Evolutionary conservation across 805 yeast species (phyloP), one percentile per base, ranked within the genome.

Genomic region (Scheffersomyces amazonensis): DNA sequence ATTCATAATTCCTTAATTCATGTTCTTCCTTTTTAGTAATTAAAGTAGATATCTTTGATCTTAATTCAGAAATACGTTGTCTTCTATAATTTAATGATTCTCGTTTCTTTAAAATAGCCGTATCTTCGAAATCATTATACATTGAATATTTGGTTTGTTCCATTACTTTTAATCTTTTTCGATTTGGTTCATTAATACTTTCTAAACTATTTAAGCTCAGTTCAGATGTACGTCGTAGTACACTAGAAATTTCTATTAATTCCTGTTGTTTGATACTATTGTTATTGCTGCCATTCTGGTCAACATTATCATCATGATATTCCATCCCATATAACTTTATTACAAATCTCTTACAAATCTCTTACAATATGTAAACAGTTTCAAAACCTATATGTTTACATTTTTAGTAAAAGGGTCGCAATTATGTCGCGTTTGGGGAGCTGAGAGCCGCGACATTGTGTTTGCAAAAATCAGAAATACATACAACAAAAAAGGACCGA

Each of bases 1-100:
- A 50, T 40, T 49, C 64, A 46, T 43, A 60, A 35, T 54, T 60
- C 21, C 65, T 65, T 18, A 69, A 45, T 32, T 69, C 75, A 21
- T 60, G 50, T 17, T 59, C 58, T 7, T 65, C 66, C 23, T 58
- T 61, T 36, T 65, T 63, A 0, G 75, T 70, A 39, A 64, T 62
- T 7, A 58, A 32, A 1, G 63, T 57, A 47, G 56, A 49, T 1
- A 59, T 48, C 16, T 48, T 37, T 5, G 17, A 27, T 27, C 30
- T 27, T 15, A 27, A 27, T 13, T 27, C 30, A 6, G 30, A 27
- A 27, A 27, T 16, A 5, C 12, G 16, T 11, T 27, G 30, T 27
- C 30, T 27, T 27, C 12, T 27, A 13, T 27, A 16, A 13, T 17
- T 27, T 27, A 27, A 6, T 13, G 15, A 6, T 27, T 27, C 30